phyloP scores from a whole-genome alignment of 2,329 filamentous ascomycete species.

The Knufia fluminis region DNA sequence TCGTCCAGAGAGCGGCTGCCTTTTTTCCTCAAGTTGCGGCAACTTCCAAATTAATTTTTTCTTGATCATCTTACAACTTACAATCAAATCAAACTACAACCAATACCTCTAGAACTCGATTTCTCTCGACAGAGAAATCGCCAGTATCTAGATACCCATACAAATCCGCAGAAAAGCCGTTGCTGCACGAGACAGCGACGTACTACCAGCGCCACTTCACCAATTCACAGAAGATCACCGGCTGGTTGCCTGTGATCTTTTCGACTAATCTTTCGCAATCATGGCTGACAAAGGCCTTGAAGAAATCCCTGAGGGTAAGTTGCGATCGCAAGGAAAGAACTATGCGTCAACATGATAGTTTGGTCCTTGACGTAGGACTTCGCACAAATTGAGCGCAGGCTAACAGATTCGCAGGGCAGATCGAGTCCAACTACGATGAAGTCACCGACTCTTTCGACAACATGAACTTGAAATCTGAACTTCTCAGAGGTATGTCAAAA shows the following conservation, averaged over 20 bases:
- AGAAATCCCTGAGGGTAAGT: conserved; percentile 90
- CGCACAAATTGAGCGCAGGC: conserved; percentile 6
- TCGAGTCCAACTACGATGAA: conserved; percentile 99
- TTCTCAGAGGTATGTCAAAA: conserved; percentile 69
- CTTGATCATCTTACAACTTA: conserved; percentile 9
- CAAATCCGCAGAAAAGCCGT: conserved; percentile 12
- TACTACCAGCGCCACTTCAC: conserved; percentile 14
- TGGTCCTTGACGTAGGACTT: conserved; percentile 1
- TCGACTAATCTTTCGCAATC: conserved; percentile 59
- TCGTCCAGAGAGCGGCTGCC: no score
- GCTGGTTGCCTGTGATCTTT: conserved; percentile 63
- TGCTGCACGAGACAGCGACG: conserved; percentile 14
- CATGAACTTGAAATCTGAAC: conserved; percentile 94
- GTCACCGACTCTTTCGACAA: conserved; percentile 98
- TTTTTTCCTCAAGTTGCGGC: neutral
- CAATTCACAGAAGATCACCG: conserved; percentile 51
- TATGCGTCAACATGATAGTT: neutral
- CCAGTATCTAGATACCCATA: conserved; percentile 11
- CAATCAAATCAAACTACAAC: conserved; percentile 9
- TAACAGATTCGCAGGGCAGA: conserved; percentile 60
- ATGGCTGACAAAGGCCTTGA: conserved; percentile 99
- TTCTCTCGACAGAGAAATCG: conserved; percentile 21
- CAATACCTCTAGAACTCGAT: conserved; percentile 14
- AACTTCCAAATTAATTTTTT: conserved; percentile 3
- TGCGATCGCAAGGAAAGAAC: conserved; percentile 11